Evolutionary conservation across 495 filamentous ascomycete species (phyloP).

Genomic region (Tuber indicum): DNA sequence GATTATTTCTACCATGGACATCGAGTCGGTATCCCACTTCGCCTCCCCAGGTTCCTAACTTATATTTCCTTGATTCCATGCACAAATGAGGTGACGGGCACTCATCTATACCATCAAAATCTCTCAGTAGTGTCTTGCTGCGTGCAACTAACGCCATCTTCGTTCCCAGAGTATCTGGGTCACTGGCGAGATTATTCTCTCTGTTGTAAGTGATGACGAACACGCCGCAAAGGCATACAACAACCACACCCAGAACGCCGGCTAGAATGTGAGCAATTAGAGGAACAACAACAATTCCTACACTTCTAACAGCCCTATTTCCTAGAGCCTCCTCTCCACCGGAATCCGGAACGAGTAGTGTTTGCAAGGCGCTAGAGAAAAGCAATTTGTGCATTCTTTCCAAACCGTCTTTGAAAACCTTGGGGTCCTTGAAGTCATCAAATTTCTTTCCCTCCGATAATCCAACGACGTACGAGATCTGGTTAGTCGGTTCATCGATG

Average conservation of each 20-base stretch:
- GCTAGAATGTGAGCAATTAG: conserved; percentile 45
- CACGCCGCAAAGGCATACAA: conserved; percentile 32
- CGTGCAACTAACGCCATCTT: conserved; percentile 41
- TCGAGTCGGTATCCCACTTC: conserved; percentile 18
- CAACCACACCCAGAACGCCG: conserved; percentile 41
- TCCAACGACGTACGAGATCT: not conserved
- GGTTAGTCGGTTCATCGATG: conserved; percentile 20
- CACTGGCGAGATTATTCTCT: conserved; percentile 15
- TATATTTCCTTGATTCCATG: conserved; percentile 1
- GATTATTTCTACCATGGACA: not conserved
- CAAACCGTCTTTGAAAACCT: conserved; percentile 37
- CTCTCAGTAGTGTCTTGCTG: conserved; percentile 14
- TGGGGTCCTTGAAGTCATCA: conserved; percentile 38
- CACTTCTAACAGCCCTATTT: conserved; percentile 10
- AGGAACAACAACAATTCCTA: conserved; percentile 41
- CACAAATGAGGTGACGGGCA: conserved; percentile 3
- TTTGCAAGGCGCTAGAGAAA: conserved; percentile 41
- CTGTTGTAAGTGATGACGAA: conserved; percentile 21
- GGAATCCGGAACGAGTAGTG: not conserved
- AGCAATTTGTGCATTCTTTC: conserved; percentile 43
- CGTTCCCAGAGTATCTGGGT: conserved; percentile 38
- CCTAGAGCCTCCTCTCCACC: not conserved
- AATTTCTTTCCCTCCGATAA: not conserved
- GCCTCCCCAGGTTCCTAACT: conserved; percentile 12
- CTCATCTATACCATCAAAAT: conserved; percentile 30